Conservation (phyloP, 208 protist species). For the Endotrypanum monterogeii region DNA sequence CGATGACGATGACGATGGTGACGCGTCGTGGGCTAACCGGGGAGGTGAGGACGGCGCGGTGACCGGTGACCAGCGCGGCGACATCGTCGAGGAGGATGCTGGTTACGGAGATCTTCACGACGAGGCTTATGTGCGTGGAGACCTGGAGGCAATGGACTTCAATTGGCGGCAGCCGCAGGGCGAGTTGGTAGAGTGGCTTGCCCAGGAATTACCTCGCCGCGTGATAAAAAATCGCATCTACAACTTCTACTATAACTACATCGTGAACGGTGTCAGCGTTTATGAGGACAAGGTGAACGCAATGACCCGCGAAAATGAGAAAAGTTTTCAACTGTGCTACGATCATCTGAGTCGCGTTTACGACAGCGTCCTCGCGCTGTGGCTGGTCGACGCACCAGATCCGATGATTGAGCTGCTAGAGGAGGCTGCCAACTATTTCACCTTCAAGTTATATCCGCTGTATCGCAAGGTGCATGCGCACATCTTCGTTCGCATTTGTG, state of each 20-base stretch:
- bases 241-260: constrained; percentile 92
- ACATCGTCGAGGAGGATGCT: constrained; percentile 11
- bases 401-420: constrained; percentile 98
- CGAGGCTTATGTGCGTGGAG: constrained; percentile 74
- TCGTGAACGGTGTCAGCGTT: constrained; percentile 72
- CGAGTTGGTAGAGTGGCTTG: constrained; percentile 89
- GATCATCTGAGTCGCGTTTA: constrained; percentile 90
- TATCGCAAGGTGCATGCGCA: constrained; percentile 92
- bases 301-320: constrained; percentile 93
- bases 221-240: constrained; percentile 92
- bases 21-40: constrained; percentile 1
- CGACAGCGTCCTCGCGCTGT: constrained; percentile 94
- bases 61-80: background rate
- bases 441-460: constrained; percentile 91
- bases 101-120: constrained; percentile 47
- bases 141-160: constrained; percentile 79
- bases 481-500: constrained; percentile 97
- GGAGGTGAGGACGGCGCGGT: constrained; percentile 15
- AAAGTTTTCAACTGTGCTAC: constrained; percentile 95
- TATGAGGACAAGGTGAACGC: constrained; percentile 84
- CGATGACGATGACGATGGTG: constrained; percentile 35
- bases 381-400: constrained; percentile 96
- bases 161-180: constrained; percentile 89
- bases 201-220: constrained; percentile 83
- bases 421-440: constrained; percentile 94